Base-by-base conservation (phyloP, 805 yeast species). In the Maudiozyma barnettii region DNA sequence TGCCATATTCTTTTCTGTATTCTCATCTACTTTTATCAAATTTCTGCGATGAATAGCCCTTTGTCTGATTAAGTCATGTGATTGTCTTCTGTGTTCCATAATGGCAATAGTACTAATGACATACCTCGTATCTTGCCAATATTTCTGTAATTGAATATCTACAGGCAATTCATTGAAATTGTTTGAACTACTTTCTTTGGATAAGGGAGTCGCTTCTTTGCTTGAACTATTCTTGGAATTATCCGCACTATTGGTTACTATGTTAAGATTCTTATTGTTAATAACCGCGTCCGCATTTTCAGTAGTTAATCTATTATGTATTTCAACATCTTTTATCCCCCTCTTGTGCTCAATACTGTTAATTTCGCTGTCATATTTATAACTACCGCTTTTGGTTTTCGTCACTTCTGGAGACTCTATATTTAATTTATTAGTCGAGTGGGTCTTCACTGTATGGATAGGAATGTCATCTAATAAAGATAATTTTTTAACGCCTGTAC, bases 121-220 rank as follows among this genome's bases (percentile, higher is more conserved):
- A 44, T 58, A 62, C 12, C 57, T 51, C 2, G 60, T 54, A 35
- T 55, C 59, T 7, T 50, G 50, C 58, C 58, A 58, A 48, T 60
- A 56, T 43, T 52, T 55, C 39, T 56, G 56, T 29, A 60, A 42
- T 43, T 55, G 53, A 18, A 44, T 45, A 49, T 60, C 63, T 5
- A 58, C 45, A 14, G 54, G 54, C 5, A 51, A 19, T 31, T 46
- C 47, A 20, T 43, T 21, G 13, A 37, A 18, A n/a, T 13, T 5
- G 14, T n/a, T 26, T 13, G 18, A 5, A n/a, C n/a, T 39, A 12
- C 22, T 29, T 16, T 16, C 35, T 13, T 18, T 40, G 10, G 43
- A 40, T 6, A 13, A 16, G 5, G 43, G 43, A 2, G 35, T 13
- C 2, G 9, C 19, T 16, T 40, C 43, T 22, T 12, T 40, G 9